Conservation (phyloP, 768 basidiomycete species). For the Pisolithus marmoratus region DNA sequence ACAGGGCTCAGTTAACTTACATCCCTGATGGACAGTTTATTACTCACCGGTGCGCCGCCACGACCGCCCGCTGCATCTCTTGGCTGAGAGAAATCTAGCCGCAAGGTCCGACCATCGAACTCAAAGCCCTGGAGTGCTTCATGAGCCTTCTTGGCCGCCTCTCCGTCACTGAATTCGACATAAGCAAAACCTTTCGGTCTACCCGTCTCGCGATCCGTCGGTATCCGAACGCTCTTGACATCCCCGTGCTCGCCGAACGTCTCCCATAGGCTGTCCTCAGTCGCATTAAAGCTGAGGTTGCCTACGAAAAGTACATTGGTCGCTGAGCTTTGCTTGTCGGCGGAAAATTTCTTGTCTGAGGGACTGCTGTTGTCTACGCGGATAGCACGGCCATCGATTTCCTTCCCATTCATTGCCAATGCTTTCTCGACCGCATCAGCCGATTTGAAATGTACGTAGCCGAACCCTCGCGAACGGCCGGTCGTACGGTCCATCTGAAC, state of each 20-base stretch:
- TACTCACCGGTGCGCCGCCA: constrained; percentile 39
- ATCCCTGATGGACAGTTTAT: constrained; percentile 7
- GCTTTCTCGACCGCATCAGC: constrained; percentile 75
- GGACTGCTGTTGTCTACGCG: constrained; percentile 79
- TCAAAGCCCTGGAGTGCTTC: constrained; percentile 64
- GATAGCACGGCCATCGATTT: constrained; percentile 88
- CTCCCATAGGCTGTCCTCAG: constrained; percentile 85
- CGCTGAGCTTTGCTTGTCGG: constrained; percentile 57
- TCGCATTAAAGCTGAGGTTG: constrained; percentile 75
- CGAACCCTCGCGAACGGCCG: constrained; percentile 81
- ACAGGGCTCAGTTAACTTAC: neutral
- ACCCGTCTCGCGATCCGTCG: constrained; percentile 89
- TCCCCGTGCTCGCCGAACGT: constrained; percentile 83
- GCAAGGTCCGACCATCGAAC: constrained; percentile 72
- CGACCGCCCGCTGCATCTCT: constrained; percentile 57
- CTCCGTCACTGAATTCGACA: constrained; percentile 85
- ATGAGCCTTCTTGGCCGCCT: constrained; percentile 75
- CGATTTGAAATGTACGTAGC: constrained; percentile 73
- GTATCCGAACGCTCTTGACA: constrained; percentile 82
- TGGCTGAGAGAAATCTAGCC: constrained; percentile 85
- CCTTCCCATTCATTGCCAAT: constrained; percentile 71
- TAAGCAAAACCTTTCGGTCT: constrained; percentile 94
- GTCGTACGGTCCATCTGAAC: constrained; percentile 81
- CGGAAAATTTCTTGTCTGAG: constrained; percentile 46
- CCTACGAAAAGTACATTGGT: constrained; percentile 84